These are phyloP conservation scores for Penium margaritaceum DNA, from an alignment of 139 green algal genomes.

Conservation along the genomic window DNA sequence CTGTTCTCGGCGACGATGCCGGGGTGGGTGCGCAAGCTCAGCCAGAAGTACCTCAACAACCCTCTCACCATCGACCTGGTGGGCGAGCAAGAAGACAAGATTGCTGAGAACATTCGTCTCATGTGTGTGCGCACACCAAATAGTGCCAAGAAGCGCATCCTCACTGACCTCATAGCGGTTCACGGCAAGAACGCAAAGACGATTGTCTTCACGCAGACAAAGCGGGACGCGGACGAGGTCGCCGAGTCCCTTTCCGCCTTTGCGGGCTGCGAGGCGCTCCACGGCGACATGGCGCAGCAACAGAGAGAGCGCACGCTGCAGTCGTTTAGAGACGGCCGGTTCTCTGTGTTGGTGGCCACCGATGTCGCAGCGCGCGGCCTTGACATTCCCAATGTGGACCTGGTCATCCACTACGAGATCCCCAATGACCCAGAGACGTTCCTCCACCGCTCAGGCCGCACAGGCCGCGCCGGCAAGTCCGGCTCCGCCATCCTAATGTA, in stretches of 20 bases:
- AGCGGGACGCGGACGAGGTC: slow-evolving; percentile 56
- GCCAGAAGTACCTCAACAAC: slow-evolving; percentile 65
- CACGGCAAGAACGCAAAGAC: slow-evolving; percentile 63
- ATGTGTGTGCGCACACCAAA: slow-evolving; percentile 45
- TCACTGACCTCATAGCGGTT: slow-evolving; percentile 77
- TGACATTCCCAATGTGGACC: slow-evolving; percentile 59
- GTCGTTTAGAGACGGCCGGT: slow-evolving; percentile 50
- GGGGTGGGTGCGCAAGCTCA: slow-evolving; percentile 83
- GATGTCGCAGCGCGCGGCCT: slow-evolving; percentile 59
- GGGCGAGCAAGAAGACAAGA: slow-evolving; percentile 48
- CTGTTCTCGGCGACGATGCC: slow-evolving; percentile 95
- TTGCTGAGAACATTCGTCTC: slow-evolving; percentile 48
- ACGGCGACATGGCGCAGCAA: slow-evolving; percentile 57
- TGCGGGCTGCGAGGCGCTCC: slow-evolving; percentile 48
- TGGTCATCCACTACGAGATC: slow-evolving; percentile 20
- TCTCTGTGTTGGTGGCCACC: slow-evolving; percentile 59
- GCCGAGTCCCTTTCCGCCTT: slow-evolving; percentile 14
- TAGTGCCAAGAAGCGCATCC: slow-evolving; percentile 55
- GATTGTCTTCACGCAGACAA: slow-evolving; percentile 80
- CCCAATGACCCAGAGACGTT: slow-evolving; percentile 52
- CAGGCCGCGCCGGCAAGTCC: slow-evolving; percentile 60
- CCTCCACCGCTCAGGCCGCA: slow-evolving; percentile 63
- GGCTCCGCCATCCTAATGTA: slow-evolving; percentile 81
- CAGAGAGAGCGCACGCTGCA: slow-evolving; percentile 53
- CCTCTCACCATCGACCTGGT: slow-evolving; percentile 81